Evolutionary conservation across 306 rosid genomes (phyloP), one percentile per base, ranked within the genome.

Genomic region (Corylus avellana): DNA sequence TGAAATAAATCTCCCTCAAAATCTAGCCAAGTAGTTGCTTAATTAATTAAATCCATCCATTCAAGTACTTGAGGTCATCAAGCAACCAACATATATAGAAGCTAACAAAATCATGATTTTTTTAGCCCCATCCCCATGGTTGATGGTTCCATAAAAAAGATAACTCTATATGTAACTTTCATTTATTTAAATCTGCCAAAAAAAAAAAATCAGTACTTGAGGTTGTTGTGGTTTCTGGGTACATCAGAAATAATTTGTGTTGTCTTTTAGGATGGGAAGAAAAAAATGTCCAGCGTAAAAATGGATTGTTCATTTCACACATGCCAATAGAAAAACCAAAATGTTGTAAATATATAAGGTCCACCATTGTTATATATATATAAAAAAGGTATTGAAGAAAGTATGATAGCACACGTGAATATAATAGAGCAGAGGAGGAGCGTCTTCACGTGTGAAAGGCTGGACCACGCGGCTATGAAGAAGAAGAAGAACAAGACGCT

Each of bases 401-500:
- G 83, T 72, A 79, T 89, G 97, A 90, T 83, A 89, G 77, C 87
- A 83, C 97, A 86, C 92, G 97, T 92, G 97, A 92, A 83, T 78
- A 87, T 86, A 87, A 87, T 87, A 85, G 89, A 85, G 87, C 84
- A 87, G 81, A 57, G 86, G 90, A 77, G 97, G 95, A 92, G 97
- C 97, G 97, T 90, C 84, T 90, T 92, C 97, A 92, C 97, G 93
- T 92, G 97, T 82, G 88, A 87, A 90, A 92, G 91, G 90, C 90
- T 89, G 94, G 93, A 86, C 97, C 97, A 90, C 84, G 78, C 79
- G 79, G 82, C 82, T 85, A 77, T 29, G 81, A 55, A 72, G 70
- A 39, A 81, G 75, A 44, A 25, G 29, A 68, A 32, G 77, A 78
- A 58, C 76, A 73, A 80, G 86, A 90, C 91, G 94, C 92, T 88